These are phyloP conservation scores for Rhynchospora pubera DNA, from an alignment of 176 grass and related monocot species.

Conservation along the genomic window DNA sequence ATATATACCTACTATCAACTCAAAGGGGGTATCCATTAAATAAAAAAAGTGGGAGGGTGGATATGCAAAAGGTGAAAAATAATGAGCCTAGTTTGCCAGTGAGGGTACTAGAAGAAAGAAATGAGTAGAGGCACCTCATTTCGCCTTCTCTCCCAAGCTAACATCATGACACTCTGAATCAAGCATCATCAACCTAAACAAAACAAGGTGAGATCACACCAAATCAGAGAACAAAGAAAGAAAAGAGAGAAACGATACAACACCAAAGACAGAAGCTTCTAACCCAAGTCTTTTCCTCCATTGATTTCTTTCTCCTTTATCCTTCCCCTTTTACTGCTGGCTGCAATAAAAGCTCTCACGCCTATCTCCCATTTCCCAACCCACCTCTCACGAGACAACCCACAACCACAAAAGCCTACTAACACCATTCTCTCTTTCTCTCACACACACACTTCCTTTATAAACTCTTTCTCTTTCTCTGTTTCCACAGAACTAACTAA, in stretches of 20 bases:
- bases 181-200: neutral
- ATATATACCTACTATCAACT: too few species aligned
- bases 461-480: conserved; percentile 1
- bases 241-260: neutral
- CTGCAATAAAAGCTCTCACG: conserved; percentile 38
- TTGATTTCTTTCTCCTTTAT: conserved; percentile 13
- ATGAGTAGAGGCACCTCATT: conserved; percentile 29
- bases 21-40: neutral
- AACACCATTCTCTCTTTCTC: neutral
- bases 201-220: neutral
- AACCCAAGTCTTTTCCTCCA: conserved; percentile 15
- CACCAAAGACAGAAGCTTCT: conserved; percentile 24
- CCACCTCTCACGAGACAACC: conserved; percentile 14
- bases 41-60: neutral
- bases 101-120: conserved; percentile 6
- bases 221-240: neutral
- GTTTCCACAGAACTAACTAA: neutral
- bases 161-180: conserved; percentile 19
- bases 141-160: conserved; percentile 35
- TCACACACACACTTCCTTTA: neutral
- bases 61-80: conserved; percentile 4
- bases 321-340: neutral
- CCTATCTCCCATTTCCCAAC: conserved; percentile 13
- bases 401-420: conserved; percentile 10
- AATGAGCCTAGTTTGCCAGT: neutral